Percentiles rank a stretch among this genome's conserved stretches.
Conservation (phyloP, 495 filamentous ascomycete species). For the Bryoglossum gracile region DNA sequence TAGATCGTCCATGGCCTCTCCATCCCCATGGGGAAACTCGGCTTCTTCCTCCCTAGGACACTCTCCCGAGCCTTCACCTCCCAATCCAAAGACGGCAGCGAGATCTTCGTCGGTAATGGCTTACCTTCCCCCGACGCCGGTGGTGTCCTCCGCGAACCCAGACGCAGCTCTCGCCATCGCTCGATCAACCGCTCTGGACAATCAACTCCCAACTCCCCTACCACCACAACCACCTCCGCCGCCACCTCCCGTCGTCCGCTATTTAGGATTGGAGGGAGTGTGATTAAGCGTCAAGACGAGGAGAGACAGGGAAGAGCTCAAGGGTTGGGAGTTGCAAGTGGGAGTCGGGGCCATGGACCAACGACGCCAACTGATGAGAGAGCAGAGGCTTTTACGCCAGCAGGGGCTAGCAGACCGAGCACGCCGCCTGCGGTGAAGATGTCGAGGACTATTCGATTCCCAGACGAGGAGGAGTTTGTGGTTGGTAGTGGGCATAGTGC, state of each 20-base stretch:
- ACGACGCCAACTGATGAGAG: no score
- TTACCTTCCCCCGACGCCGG: neutral
- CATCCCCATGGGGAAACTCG: slow-evolving; percentile 76
- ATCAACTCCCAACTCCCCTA: slow-evolving; percentile 4
- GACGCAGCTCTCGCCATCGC: no score
- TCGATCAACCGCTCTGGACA: neutral
- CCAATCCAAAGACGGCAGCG: slow-evolving; percentile 28
- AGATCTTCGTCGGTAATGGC: slow-evolving; percentile 11
- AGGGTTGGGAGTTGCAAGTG: no score
- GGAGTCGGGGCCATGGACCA: no score
- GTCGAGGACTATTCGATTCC: slow-evolving; percentile 37
- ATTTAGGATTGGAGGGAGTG: slow-evolving; percentile 45
- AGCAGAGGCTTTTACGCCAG: no score
- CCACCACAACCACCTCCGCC: neutral
- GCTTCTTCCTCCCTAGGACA: slow-evolving; percentile 70
- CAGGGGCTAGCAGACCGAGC: neutral
- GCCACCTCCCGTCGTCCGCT: slow-evolving; percentile 31
- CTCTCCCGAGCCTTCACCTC: slow-evolving; percentile 44
- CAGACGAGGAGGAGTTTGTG: slow-evolving; percentile 28
- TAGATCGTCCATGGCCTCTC: slow-evolving; percentile 82
- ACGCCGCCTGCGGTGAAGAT: slow-evolving; percentile 13
- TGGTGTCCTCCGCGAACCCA: slow-evolving; percentile 16
- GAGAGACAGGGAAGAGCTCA: no score
- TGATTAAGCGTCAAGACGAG: slow-evolving; percentile 27
- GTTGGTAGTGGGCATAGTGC: neutral